A percentile compares a stretch with the other conserved stretches of the same genome.
These are phyloP conservation scores for Aspergillus pseudotamarii DNA, from an alignment of 2,329 filamentous ascomycete genomes.

Conservation along the genomic window DNA sequence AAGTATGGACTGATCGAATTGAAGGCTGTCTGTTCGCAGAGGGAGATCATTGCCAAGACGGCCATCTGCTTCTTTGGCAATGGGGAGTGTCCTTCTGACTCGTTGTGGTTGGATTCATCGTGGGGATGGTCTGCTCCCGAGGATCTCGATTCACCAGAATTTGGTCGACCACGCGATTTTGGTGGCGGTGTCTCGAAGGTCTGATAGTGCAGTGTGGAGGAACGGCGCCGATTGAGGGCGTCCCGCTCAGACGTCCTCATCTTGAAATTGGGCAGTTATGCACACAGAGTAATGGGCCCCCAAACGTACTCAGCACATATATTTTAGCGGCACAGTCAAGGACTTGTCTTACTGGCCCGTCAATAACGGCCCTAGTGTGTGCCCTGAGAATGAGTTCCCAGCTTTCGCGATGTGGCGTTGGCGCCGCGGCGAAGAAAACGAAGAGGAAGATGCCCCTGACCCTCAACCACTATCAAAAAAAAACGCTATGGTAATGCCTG, in stretches of 20 bases:
- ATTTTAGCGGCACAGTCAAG: not conserved
- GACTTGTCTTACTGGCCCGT: not conserved
- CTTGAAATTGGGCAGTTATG: not conserved
- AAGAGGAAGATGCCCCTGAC: not conserved
- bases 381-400: conserved; percentile 5
- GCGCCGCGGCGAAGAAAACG: not conserved
- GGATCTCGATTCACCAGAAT: conserved; percentile 45
- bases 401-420: conserved; percentile 10
- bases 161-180: conserved; percentile 49
- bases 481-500: not conserved
- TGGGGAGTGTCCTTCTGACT: conserved; percentile 58
- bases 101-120: conserved; percentile 27
- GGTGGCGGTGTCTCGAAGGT: conserved; percentile 52
- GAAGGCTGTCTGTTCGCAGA: conserved; percentile 93
- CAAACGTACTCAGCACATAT: not conserved
- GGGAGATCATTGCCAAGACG: conserved; percentile 81
- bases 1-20: conserved; percentile 97
- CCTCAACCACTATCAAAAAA: not conserved
- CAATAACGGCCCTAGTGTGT: not conserved
- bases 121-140: conserved; percentile 36
- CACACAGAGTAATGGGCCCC: not conserved
- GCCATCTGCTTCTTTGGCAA: conserved; percentile 81
- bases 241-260: conserved; percentile 35
- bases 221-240: conserved; percentile 41
- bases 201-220: conserved; percentile 51